phyloP scores from a whole-genome alignment of 768 basidiomycete genomes.

The Saitozyma podzolica region DNA sequence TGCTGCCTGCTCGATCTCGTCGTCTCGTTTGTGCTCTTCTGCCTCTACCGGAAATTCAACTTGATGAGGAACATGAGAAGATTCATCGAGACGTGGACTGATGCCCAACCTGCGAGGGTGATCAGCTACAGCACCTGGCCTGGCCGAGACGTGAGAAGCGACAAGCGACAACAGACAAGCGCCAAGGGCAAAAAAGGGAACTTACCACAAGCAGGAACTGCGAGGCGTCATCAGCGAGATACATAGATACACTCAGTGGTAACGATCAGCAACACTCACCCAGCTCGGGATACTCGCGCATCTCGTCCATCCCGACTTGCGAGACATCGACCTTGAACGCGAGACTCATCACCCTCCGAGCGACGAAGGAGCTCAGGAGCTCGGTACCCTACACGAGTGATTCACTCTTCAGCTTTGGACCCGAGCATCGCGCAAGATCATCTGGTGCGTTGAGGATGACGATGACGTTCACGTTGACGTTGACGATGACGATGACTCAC shows the following conservation, averaged over 20 bases:
- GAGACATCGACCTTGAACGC: conserved; percentile 53
- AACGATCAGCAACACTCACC: conserved; percentile 16
- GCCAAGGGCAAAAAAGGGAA: neutral
- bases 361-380: conserved; percentile 52
- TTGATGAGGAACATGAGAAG: conserved; percentile 54
- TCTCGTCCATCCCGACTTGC: conserved; percentile 53
- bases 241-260: neutral
- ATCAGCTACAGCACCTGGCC: neutral
- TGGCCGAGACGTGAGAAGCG: neutral
- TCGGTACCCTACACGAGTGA: conserved; percentile 49
- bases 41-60: conserved; percentile 35
- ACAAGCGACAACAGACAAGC: neutral
- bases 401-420: neutral
- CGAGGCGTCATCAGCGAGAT: neutral
- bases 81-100: conserved; percentile 54
- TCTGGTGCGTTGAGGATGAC: neutral
- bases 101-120: conserved; percentile 46
- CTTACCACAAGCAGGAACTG: conserved; percentile 42
- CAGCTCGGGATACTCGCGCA: conserved; percentile 54
- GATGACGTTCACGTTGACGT: neutral
- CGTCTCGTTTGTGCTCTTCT: no score
- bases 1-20: no score
- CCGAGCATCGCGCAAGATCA: neutral
- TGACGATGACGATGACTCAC: conserved; percentile 19
- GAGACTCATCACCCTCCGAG: conserved; percentile 46